These are phyloP conservation scores for Talaromyces atroroseus DNA, from an alignment of 2,329 filamentous ascomycete genomes.

Conservation along the genomic window DNA sequence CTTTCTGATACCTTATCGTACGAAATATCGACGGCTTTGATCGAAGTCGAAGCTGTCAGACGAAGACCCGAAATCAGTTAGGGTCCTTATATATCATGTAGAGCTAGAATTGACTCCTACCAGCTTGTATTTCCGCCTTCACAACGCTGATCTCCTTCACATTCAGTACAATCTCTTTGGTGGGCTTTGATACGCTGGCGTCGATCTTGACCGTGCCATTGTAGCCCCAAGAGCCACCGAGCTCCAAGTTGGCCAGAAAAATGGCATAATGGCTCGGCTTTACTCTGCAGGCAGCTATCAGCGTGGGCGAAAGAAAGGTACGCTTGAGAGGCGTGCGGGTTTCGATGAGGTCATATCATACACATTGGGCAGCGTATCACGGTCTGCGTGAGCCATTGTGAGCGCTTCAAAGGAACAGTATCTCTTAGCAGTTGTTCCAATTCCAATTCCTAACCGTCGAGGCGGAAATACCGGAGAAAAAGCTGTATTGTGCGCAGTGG, in stretches of 20 bases:
- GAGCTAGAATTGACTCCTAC: conserved; percentile 22
- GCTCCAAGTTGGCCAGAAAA: conserved; percentile 72
- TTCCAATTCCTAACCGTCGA: conserved; percentile 15
- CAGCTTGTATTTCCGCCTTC: conserved; percentile 42
- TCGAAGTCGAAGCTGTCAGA: conserved; percentile 22
- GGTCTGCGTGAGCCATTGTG: conserved; percentile 40
- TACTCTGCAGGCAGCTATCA: conserved; percentile 45
- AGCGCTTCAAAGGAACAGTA: conserved; percentile 37
- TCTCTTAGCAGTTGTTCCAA: conserved; percentile 22
- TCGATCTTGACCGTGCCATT: conserved; percentile 80
- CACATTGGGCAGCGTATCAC: conserved; percentile 43
- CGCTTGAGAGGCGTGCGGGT: background rate
- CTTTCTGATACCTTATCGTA: conserved; percentile 84
- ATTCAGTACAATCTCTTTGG: conserved; percentile 77
- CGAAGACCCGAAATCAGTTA: background rate
- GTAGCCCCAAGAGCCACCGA: conserved; percentile 69
- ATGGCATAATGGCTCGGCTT: conserved; percentile 84
- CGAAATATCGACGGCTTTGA: conserved; percentile 59
- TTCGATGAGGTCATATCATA: conserved; percentile 23
- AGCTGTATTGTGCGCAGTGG: conserved; percentile 2
- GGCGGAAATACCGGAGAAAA: conserved; percentile 14
- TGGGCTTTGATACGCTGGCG: conserved; percentile 63
- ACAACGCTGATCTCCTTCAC: conserved; percentile 75
- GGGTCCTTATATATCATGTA: background rate
- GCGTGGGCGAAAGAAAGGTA: background rate